Conservation (phyloP, 257 asterid genomes). For the Penstemon eatonii region DNA sequence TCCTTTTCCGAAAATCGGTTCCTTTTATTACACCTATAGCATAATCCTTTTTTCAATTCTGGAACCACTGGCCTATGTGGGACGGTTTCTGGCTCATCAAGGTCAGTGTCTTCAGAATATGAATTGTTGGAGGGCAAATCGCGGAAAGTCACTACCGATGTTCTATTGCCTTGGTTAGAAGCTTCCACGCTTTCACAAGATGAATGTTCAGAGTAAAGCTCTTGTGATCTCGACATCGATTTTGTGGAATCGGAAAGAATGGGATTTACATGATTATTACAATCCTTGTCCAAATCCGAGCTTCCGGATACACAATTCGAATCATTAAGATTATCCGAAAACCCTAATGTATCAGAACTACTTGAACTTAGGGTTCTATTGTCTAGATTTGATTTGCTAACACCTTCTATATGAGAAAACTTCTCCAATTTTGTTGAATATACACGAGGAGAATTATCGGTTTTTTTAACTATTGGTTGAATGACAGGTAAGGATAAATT, state of each 20-base stretch:
- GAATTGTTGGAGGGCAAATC: constrained; percentile 38
- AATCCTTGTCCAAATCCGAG: constrained; percentile 51
- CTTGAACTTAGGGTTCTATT: constrained; percentile 50
- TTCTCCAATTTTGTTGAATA: constrained; percentile 16
- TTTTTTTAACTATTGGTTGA: constrained; percentile 66
- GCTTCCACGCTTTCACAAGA: constrained; percentile 33
- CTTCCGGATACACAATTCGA: constrained; percentile 48
- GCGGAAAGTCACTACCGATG: constrained; percentile 46
- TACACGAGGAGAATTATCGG: background rate
- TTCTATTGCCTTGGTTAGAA: constrained; percentile 34
- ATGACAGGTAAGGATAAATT: constrained; percentile 62
- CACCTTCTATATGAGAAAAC: constrained; percentile 22
- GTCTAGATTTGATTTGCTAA: constrained; percentile 26
- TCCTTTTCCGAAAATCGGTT: constrained; percentile 64
- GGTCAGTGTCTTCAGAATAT: constrained; percentile 38
- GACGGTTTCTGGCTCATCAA: constrained; percentile 26
- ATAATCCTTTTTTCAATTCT: constrained; percentile 56
- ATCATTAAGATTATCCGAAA: constrained; percentile 46
- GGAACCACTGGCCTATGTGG: constrained; percentile 43
- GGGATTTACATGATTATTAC: constrained; percentile 16
- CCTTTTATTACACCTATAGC: constrained; percentile 59
- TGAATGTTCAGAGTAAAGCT: constrained; percentile 33
- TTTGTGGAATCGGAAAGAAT: constrained; percentile 29
- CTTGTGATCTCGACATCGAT: constrained; percentile 29
- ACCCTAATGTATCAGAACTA: constrained; percentile 71